Evolutionary conservation across 257 asterid genomes (phyloP), one percentile per base, ranked within the genome.

Genomic region (Cruciata laevipes): DNA sequence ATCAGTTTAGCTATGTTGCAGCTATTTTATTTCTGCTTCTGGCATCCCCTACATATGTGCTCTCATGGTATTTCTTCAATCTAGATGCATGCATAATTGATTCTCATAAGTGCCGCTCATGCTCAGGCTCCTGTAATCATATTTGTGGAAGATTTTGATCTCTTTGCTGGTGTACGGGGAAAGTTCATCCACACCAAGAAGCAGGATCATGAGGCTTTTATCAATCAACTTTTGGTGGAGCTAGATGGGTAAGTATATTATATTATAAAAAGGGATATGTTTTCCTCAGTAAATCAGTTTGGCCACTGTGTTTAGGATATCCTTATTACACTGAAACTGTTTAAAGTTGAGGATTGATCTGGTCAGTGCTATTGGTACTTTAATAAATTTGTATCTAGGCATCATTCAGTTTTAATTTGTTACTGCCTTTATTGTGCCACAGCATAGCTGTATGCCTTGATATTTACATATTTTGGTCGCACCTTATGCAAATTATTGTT

Each of bases 91-190:
- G 55, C 33, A 20, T 32, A 30, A 24, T 30, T 49, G 33, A 65
- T 38, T 55, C 62, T 66, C 67, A 65, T 67, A 32, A 27, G 30
- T 55, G 35, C 0, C 47, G 58, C 65, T 58, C 76, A 20, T 74
- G 69, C 78, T 67, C 77, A 94, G 97, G 99, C 97, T 75, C 99
- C 99, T 73, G 99, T 94, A 71, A 94, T 94, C 81, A 86, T 94
- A 77, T 89, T 88, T 69, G 99, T 94, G 79, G 99, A 94, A 81
- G 99, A 94, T 70, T 90, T 94, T 72, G 99, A 94, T 77, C 94
- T 85, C 80, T 94, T 94, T 82, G 97, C 97, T 83, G 99, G 99
- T 72, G 96, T 88, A 70, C 88, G 99, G 31, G 99, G 99, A 69
- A 85, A 87, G 79, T 87, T 84, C 77, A 76, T 88, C 67, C 95